A percentile compares a stretch with the other conserved stretches of the same genome.
These are phyloP conservation scores for Bruguiera parviflora DNA, from an alignment of 345 rosid genomes.

Conservation along the genomic window DNA sequence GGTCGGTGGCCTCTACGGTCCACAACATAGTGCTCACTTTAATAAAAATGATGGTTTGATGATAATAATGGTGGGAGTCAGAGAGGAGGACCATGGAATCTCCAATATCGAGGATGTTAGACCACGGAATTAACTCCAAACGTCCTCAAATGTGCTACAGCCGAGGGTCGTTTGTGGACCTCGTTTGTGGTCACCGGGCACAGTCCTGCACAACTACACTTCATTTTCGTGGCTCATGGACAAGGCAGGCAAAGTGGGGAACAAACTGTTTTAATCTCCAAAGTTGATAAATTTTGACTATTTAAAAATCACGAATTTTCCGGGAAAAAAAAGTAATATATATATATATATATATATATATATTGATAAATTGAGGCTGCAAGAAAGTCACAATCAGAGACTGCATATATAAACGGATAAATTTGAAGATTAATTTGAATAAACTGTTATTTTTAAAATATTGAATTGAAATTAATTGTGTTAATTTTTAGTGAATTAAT, in stretches of 20 bases:
- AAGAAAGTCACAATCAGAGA: not conserved
- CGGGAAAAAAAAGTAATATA: not conserved
- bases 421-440: no score
- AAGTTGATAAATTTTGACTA: slow-evolving; percentile 54
- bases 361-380: slow-evolving; percentile 1
- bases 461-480: no score
- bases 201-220: slow-evolving; percentile 5
- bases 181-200: slow-evolving; percentile 4
- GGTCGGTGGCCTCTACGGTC: slow-evolving; percentile 24
- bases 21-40: slow-evolving; percentile 10
- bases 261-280: slow-evolving; percentile 40
- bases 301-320: slow-evolving; percentile 16
- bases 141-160: no score
- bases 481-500: no score
- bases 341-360: no score
- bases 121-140: slow-evolving; percentile 1
- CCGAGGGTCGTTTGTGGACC: not conserved
- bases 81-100: slow-evolving; percentile 17
- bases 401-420: not conserved
- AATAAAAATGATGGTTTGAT: slow-evolving; percentile 16
- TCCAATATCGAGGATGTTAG: not conserved
- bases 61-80: not conserved
- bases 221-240: slow-evolving; percentile 26
- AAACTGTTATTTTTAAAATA: no score
- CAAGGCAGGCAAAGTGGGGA: slow-evolving; percentile 54